Evolutionary conservation across 305 asterid species (phyloP).

Genomic region (Fraxinus platypoda): DNA sequence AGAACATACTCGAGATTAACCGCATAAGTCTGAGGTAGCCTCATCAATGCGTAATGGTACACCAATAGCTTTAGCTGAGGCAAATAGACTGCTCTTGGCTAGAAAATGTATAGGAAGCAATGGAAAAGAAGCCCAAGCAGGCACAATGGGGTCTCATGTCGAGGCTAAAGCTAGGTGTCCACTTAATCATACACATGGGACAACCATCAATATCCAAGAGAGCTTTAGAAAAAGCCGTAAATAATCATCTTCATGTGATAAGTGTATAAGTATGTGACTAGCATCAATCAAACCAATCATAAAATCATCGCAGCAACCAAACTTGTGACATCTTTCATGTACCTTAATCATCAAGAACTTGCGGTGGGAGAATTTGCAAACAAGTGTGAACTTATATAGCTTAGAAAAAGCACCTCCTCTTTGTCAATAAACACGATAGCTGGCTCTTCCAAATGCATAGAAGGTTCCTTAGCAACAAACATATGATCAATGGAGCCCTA

Average conservation of each 20-base stretch:
- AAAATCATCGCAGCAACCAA: neutral
- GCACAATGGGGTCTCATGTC: neutral
- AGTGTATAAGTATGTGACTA: neutral
- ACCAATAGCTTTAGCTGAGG: neutral
- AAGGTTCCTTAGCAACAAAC: too few relatives aligned
- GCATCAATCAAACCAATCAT: neutral
- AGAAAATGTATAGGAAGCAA: too few relatives aligned
- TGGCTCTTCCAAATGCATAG: neutral
- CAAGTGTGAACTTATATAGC: neutral
- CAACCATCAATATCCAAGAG: neutral
- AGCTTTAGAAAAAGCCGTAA: neutral
- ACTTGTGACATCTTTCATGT: neutral
- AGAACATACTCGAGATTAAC: neutral
- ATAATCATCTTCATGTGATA: neutral
- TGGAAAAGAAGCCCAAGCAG: neutral
- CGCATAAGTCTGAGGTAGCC: neutral
- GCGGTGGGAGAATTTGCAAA: neutral
- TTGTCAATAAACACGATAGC: neutral
- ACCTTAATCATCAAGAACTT: neutral
- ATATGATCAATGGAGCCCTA: neutral
- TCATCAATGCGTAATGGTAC: neutral
- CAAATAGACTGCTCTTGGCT: neutral
- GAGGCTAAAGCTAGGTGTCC: neutral
- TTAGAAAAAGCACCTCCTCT: neutral
- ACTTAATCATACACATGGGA: too few relatives aligned